Evolutionary conservation across 164 flowering plant genomes (phyloP), one percentile per base, ranked within the genome.

Genomic region (Hamamelis virginiana): DNA sequence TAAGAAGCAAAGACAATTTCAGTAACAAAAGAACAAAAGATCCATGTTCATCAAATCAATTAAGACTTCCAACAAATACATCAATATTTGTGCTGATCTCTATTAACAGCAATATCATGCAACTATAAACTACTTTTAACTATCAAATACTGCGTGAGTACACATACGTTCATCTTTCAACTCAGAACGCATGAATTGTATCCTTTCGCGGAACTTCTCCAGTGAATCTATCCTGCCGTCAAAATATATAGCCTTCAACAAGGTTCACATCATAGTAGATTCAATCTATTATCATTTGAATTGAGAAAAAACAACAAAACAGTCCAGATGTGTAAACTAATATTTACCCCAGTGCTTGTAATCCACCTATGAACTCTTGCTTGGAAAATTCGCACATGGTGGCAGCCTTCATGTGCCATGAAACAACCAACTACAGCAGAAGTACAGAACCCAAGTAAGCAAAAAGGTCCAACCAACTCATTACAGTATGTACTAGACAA

Each of bases 351-450:
- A 91, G 82, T 64, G 95, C 76, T 74, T 93, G 97, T 22, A 93
- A 78, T 68, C 99, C 99, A 68, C 87, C 84, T 33, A 96, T 62
- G 53, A 96, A 96, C 80, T 96, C 99, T 80, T 90, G 89, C 81
- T 90, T 91, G 44, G 98, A 89, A 78, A 86, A 96, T 80, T 96
- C 99, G 83, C 99, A 96, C 98, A 93, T 91, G 33, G 99, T 96
- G 52, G 96, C 92, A 74, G 99, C 99, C 74, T 93, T 92, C 99
- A 96, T 93, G 74, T 96, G 98, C 99, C 99, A 96, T 67, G 98
- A 92, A 56, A 96, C 69, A 72, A 96, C 99, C 78, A 96, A 80
- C 99, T 93, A 84, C 55, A 70, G 59, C 26, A n/a, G 64, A 47
- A 45, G 43, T 14, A 62, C 13, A 64, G 66, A 65, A 14, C 55